These are phyloP conservation scores for Salmacisia buchloeana DNA, from an alignment of 1,284 basidiomycete genomes.

Conservation along the genomic window DNA sequence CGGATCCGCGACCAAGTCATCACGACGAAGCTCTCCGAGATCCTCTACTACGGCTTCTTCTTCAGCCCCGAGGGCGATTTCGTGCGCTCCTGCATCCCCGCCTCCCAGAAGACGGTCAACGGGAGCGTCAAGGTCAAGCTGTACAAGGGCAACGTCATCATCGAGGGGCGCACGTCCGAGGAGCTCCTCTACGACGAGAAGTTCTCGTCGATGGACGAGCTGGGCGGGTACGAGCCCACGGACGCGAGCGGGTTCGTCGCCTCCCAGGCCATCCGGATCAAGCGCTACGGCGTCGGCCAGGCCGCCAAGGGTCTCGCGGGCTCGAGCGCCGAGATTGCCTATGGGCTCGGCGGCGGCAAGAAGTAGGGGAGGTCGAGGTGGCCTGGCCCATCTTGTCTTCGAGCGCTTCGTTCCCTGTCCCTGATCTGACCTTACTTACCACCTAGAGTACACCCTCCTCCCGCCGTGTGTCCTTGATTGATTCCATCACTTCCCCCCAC, in stretches of 20 bases:
- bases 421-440: too few relatives aligned
- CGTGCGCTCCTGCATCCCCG: constrained; percentile 63
- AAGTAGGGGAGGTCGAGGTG: too few relatives aligned
- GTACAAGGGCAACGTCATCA: constrained; percentile 92
- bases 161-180: constrained; percentile 84
- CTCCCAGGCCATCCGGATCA: constrained; percentile 46
- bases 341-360: constrained; percentile 38
- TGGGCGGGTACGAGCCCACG: constrained; percentile 78
- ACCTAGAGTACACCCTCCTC: too few relatives aligned
- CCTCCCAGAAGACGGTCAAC: constrained; percentile 93
- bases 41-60: constrained; percentile 89
- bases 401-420: too few relatives aligned
- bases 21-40: constrained; percentile 79
- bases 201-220: constrained; percentile 98
- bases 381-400: too few relatives aligned
- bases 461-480: too few relatives aligned
- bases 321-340: constrained; percentile 34
- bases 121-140: constrained; percentile 82
- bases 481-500: too few relatives aligned
- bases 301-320: constrained; percentile 39
- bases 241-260: constrained; percentile 47
- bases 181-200: constrained; percentile 90
- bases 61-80: constrained; percentile 98
- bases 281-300: constrained; percentile 41
- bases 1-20: constrained; percentile 90